phyloP scores from a whole-genome alignment of 306 rosid species.

The Betula pendula region DNA sequence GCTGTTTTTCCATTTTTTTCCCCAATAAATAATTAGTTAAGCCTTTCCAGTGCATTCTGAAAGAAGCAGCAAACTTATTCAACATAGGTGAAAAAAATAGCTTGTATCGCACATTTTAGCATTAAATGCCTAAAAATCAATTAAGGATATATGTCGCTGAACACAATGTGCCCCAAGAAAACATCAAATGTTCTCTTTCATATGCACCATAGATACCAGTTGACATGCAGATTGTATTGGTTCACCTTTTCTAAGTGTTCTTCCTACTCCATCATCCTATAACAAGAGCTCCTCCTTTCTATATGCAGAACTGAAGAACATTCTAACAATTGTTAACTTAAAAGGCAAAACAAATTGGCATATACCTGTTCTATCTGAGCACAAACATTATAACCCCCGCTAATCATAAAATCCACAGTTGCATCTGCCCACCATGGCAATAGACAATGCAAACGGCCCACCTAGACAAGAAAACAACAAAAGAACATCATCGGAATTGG shows the following conservation, averaged over 20 bases:
- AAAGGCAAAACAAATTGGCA: conserved; percentile 1
- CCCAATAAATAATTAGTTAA: neutral
- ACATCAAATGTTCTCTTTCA: neutral
- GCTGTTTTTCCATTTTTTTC: neutral
- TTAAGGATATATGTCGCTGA: neutral
- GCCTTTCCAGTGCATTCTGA: neutral
- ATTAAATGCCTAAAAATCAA: neutral
- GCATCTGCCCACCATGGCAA: conserved; percentile 93
- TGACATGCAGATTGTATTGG: neutral
- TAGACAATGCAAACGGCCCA: conserved; percentile 83
- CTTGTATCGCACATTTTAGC: neutral
- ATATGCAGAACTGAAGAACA: conserved; percentile 8
- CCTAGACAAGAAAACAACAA: conserved; percentile 40
- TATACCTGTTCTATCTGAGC: conserved; percentile 63
- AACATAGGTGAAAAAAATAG: neutral
- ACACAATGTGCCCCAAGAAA: neutral
- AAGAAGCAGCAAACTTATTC: neutral
- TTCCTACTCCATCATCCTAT: neutral
- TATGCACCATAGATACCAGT: neutral
- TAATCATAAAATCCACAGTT: conserved; percentile 74
- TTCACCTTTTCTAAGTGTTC: neutral
- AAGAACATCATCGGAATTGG: conserved; percentile 13
- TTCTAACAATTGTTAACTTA: neutral
- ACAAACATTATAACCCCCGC: conserved; percentile 76
- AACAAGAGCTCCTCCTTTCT: neutral